A percentile compares a stretch with the other conserved stretches of the same genome.
Conservation (phyloP, 2,329 filamentous ascomycete genomes). For the Trichoderma polysporum region DNA sequence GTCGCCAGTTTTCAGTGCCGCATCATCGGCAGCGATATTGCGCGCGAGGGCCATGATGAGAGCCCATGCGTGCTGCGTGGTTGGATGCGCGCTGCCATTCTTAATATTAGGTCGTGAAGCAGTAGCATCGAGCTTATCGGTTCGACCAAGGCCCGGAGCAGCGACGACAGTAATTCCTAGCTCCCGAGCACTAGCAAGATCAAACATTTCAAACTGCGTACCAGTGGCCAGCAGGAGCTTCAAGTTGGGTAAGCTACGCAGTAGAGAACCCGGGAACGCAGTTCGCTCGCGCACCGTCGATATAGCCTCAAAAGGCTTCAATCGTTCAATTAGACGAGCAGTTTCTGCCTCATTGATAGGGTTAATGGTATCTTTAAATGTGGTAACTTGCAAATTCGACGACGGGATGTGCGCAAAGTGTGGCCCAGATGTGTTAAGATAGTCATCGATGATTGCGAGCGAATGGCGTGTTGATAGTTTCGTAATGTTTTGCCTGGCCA, state of each 20-base stretch:
- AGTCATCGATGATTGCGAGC: constrained; percentile 3
- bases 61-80: constrained; percentile 58
- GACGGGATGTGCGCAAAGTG: background rate
- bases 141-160: constrained; percentile 14
- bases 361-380: constrained; percentile 1
- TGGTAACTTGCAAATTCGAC: background rate
- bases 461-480: background rate
- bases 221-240: constrained; percentile 63
- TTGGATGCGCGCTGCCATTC: constrained; percentile 42
- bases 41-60: constrained; percentile 57
- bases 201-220: constrained; percentile 59
- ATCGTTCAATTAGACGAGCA: background rate
- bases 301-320: background rate
- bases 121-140: background rate
- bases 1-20: constrained; percentile 49
- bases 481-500: background rate
- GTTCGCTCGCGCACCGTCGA: constrained; percentile 10
- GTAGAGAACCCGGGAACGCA: constrained; percentile 54
- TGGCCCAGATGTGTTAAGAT: background rate
- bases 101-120: constrained; percentile 31
- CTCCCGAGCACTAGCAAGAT: constrained; percentile 51
- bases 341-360: background rate
- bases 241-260: constrained; percentile 60
- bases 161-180: constrained; percentile 28
- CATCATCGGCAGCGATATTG: constrained; percentile 60